phyloP scores from a whole-genome alignment of 1,284 basidiomycete genomes.

The Agroathelia rolfsii region DNA sequence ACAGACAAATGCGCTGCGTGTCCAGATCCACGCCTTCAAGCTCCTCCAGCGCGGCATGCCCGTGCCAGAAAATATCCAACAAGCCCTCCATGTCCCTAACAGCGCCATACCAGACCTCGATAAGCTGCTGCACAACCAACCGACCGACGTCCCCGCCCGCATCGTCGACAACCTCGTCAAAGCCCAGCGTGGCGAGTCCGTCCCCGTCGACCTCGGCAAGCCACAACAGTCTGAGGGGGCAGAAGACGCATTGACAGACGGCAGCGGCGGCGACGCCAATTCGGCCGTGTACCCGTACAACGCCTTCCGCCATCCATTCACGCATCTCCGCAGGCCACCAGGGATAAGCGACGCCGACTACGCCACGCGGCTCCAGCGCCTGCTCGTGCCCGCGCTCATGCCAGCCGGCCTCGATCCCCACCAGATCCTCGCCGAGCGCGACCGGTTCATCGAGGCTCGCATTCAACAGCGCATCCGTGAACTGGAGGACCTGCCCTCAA shows the following conservation, averaged over 20 bases:
- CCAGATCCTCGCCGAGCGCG: constrained; percentile 84
- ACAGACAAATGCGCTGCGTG: constrained; percentile 78
- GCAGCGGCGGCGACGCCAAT: constrained; percentile 69
- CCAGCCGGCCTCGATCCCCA: constrained; percentile 92
- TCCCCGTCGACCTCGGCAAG: constrained; percentile 46
- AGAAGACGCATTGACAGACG: too few relatives aligned
- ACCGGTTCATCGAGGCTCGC: constrained; percentile 84
- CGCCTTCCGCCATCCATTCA: constrained; percentile 82
- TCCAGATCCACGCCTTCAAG: constrained; percentile 88
- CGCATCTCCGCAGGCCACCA: constrained; percentile 57
- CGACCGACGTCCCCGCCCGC: constrained; percentile 47
- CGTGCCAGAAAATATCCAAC: constrained; percentile 72
- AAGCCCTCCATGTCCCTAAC: constrained; percentile 62
- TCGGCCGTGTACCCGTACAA: constrained; percentile 94
- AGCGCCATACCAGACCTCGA: constrained; percentile 53
- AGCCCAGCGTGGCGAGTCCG: constrained; percentile 52
- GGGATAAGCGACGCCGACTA: constrained; percentile 56
- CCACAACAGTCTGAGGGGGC: too few relatives aligned
- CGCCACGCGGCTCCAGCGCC: constrained; percentile 67
- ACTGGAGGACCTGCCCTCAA: constrained; percentile 77
- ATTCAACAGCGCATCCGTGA: constrained; percentile 87
- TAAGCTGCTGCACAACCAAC: constrained; percentile 49
- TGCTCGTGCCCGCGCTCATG: constrained; percentile 83
- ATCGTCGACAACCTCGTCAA: constrained; percentile 76
- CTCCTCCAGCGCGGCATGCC: constrained; percentile 72